Conservation (phyloP, 805 yeast species). For the Pichia heedii region DNA sequence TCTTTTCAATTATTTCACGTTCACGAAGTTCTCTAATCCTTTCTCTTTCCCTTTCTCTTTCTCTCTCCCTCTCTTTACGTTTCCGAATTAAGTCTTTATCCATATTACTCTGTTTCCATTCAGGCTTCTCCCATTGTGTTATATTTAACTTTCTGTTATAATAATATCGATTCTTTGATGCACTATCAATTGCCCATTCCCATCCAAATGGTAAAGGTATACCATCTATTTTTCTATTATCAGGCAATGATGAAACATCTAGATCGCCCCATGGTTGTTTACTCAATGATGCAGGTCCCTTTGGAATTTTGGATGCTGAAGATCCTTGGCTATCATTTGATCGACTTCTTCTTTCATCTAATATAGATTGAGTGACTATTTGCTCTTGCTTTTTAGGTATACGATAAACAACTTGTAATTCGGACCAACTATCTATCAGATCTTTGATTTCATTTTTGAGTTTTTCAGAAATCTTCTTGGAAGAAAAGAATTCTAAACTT, state of each 20-base stretch:
- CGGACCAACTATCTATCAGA: conserved; percentile 61
- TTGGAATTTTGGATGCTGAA: conserved; percentile 5
- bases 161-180: conserved; percentile 40
- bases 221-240: conserved; percentile 21
- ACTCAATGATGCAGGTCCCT: conserved; percentile 6
- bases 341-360: conserved; percentile 21
- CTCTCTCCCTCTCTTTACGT: conserved; percentile 11
- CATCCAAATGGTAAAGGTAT: conserved; percentile 52
- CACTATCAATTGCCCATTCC: conserved; percentile 46
- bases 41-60: conserved; percentile 23
- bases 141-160: conserved; percentile 39
- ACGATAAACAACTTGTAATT: conserved; percentile 71
- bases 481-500: conserved; percentile 38
- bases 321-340: conserved; percentile 3
- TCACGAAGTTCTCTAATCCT: conserved; percentile 19
- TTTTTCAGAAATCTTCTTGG: conserved; percentile 1
- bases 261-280: conserved; percentile 15
- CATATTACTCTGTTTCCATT: conserved; percentile 4
- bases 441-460: conserved; percentile 31
- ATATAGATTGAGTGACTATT: conserved; percentile 1
- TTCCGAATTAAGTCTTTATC: conserved; percentile 7
- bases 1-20: conserved; percentile 18
- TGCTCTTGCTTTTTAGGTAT: conserved; percentile 55
- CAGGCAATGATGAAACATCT: conserved; percentile 12
- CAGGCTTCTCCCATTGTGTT: conserved; percentile 58